A percentile compares a stretch with the other conserved stretches of the same genome.
Conservation (phyloP, 1,284 basidiomycete genomes). For the Moesziomyces antarcticus region DNA sequence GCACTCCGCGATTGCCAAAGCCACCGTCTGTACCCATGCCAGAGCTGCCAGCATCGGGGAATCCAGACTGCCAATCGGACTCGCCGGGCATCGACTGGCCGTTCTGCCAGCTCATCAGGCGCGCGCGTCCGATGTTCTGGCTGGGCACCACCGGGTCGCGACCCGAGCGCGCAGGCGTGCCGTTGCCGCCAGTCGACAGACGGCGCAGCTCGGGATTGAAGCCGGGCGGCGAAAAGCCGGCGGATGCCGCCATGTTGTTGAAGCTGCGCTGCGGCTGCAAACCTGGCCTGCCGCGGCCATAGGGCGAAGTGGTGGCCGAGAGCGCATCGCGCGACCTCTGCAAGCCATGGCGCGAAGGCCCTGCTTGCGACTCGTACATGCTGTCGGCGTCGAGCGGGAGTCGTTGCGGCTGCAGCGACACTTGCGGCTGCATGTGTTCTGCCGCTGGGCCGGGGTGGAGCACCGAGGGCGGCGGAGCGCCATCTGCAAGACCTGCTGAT, state of each 20-base stretch:
- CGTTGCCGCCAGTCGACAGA: slow-evolving; percentile 21
- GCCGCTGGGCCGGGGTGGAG: slow-evolving; percentile 26
- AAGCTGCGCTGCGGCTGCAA: slow-evolving; percentile 24
- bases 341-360: slow-evolving; percentile 30
- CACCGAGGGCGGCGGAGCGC: slow-evolving; percentile 24
- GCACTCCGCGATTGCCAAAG: slow-evolving; percentile 1
- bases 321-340: slow-evolving; percentile 27
- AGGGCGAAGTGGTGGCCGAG: slow-evolving; percentile 26
- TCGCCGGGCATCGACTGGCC: slow-evolving; percentile 14
- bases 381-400: slow-evolving; percentile 21
- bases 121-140: slow-evolving; percentile 39
- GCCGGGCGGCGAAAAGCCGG: slow-evolving; percentile 26
- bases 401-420: slow-evolving; percentile 7
- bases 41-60: slow-evolving; percentile 12
- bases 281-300: slow-evolving; percentile 16
- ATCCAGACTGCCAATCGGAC: slow-evolving; percentile 28
- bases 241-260: slow-evolving; percentile 12
- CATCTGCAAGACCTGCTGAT: slow-evolving; percentile 7
- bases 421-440: slow-evolving; percentile 20
- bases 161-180: slow-evolving; percentile 10
- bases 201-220: slow-evolving; percentile 33
- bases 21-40: slow-evolving; percentile 7
- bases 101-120: slow-evolving; percentile 49
- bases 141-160: slow-evolving; percentile 41
- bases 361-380: slow-evolving; percentile 40